Conservation (phyloP, 2,329 filamentous ascomycete genomes). For the Epichloe scottii region DNA sequence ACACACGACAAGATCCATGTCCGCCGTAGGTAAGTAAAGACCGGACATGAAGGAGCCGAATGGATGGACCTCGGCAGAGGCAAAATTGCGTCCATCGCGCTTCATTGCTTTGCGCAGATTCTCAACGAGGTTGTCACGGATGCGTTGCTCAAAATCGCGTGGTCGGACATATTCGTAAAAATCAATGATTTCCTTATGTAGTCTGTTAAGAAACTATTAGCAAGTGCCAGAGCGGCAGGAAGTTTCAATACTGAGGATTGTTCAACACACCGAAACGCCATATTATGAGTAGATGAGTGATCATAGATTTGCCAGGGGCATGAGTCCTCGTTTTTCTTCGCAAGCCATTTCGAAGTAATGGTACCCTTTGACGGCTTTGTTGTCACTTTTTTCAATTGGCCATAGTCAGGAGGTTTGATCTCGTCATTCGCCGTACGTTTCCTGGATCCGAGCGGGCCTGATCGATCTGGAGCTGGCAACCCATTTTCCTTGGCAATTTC, state of each 20-base stretch:
- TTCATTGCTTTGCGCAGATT: slow-evolving; percentile 52
- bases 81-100: slow-evolving; percentile 33
- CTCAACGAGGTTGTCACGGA: slow-evolving; percentile 60
- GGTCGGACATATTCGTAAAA: slow-evolving; percentile 82
- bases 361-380: slow-evolving; percentile 37
- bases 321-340: slow-evolving; percentile 26
- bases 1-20: slow-evolving; percentile 87
- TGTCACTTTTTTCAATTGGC: slow-evolving; percentile 36
- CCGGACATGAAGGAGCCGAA: slow-evolving; percentile 95
- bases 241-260: neutral
- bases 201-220: slow-evolving; percentile 28
- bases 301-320: slow-evolving; percentile 53
- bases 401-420: slow-evolving; percentile 45
- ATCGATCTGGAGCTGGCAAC: slow-evolving; percentile 16
- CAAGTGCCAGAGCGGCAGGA: neutral
- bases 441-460: slow-evolving; percentile 44
- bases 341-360: slow-evolving; percentile 40
- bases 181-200: slow-evolving; percentile 82
- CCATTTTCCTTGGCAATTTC: slow-evolving; percentile 10
- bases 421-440: slow-evolving; percentile 66
- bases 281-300: slow-evolving; percentile 38
- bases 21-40: slow-evolving; percentile 57
- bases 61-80: slow-evolving; percentile 50
- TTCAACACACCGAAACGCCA: slow-evolving; percentile 43
- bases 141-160: slow-evolving; percentile 58